Evolutionary conservation across 805 yeast species (phyloP), one percentile per base, ranked within the genome.

Genomic region (Scheffersomyces spartinae): DNA sequence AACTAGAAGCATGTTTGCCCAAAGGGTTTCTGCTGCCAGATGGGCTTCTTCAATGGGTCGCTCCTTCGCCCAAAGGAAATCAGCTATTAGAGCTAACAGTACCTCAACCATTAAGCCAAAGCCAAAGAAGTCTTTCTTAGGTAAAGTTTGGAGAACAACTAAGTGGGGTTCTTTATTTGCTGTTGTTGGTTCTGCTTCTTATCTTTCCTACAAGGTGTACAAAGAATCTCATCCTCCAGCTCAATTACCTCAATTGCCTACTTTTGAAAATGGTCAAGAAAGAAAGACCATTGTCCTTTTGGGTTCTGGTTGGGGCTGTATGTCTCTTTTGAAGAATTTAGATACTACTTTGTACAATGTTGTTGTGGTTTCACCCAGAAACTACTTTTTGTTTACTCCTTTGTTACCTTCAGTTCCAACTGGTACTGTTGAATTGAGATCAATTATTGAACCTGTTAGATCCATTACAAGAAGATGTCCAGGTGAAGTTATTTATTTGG

Each of bases 261-360:
- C 59, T 10, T 61, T 69, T 34, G 57, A 64, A 24, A 62, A 61
- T 35, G 83, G 80, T 30, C 69, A 70, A 30, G 55, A 64, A 45
- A 75, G 72, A 64, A 76, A 77, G 53, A 73, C 79, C n/a, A 56
- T 76, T 42, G 91, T 88, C 27, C 75, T 68, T 54, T 71, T 71
- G 47, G 93, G 93, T 34, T 74, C 94, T 13, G 97, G 96, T 28
- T 86, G 97, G 97, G 96, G 95, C 33, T 71, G 94, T 8, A 77
- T 86, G 27, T 75, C 95, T 5, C 59, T 85, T 33, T 66, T 86
- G 55, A 83, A 82, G 60, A 71, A 74, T 47, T 62, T 86, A 50
- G 95, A 86, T 51, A 78, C 95, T 21, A 63, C 86, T 24, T 64
- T 77, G 51, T 86, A 84, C 60, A 83, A 88, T 48, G 95, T 86